A percentile compares a stretch with the other conserved stretches of the same genome.
phyloP scores from a whole-genome alignment of 2,329 filamentous ascomycete species.

The Dactylellina drechsleri region DNA sequence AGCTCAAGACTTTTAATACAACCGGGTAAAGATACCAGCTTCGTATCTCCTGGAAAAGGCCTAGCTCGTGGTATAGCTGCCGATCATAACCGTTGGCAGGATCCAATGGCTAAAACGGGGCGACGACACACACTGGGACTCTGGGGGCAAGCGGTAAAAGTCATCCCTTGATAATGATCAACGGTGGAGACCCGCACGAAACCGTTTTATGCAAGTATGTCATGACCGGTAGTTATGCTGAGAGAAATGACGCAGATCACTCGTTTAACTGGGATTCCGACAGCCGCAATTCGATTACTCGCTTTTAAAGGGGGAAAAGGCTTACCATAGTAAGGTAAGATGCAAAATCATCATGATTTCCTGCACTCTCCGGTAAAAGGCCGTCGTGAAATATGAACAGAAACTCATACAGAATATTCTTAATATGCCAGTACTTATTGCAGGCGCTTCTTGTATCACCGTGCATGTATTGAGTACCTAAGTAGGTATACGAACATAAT shows the following conservation, averaged over 20 bases:
- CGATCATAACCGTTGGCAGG: background rate
- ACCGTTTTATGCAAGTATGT: background rate
- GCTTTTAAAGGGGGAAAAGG: too few species aligned
- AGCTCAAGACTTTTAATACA: slow-evolving; percentile 15
- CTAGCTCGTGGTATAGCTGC: slow-evolving; percentile 6
- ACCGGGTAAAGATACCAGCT: slow-evolving; percentile 8
- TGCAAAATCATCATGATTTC: too few species aligned
- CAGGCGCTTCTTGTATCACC: too few species aligned
- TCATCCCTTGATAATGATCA: slow-evolving; percentile 5
- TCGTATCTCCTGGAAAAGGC: slow-evolving; percentile 5
- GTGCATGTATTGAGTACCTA: too few species aligned
- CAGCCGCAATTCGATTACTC: too few species aligned
- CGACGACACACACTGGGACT: background rate
- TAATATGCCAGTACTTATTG: too few species aligned
- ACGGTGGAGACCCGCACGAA: background rate
- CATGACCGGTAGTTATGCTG: background rate
- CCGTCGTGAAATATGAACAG: too few species aligned
- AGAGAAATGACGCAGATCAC: slow-evolving; percentile 25
- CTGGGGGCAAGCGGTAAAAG: slow-evolving; percentile 1
- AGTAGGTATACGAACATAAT: too few species aligned
- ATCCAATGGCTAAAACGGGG: slow-evolving; percentile 5
- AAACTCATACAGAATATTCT: too few species aligned
- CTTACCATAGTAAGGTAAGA: too few species aligned
- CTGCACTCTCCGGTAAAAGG: too few species aligned
- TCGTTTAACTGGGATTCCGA: slow-evolving; percentile 3